A percentile compares a stretch with the other conserved stretches of the same genome.
These are phyloP conservation scores for Tricholoma hemisulphureum DNA, from an alignment of 768 basidiomycete species.

Conservation along the genomic window DNA sequence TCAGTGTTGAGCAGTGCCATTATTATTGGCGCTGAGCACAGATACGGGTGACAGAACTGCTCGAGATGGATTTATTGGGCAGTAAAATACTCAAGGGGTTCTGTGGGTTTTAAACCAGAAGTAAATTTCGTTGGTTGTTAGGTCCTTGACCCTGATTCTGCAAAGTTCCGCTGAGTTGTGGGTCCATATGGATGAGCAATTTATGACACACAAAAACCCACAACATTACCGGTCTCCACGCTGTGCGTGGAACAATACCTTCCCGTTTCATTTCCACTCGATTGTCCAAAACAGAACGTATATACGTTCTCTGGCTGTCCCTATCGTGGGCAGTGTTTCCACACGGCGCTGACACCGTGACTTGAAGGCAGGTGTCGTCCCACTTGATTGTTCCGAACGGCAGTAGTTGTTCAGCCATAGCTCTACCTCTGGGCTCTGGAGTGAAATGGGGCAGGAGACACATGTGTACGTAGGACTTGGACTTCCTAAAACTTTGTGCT, in stretches of 20 bases:
- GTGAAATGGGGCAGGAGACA: background rate
- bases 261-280: background rate
- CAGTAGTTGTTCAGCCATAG: background rate
- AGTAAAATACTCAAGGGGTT: background rate
- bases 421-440: too few relatives aligned
- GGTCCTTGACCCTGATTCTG: background rate
- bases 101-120: background rate
- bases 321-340: background rate
- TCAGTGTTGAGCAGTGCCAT: background rate
- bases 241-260: conserved; percentile 1
- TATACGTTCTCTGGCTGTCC: background rate
- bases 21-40: background rate
- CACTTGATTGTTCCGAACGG: background rate
- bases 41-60: background rate
- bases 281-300: background rate
- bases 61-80: background rate
- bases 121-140: background rate
- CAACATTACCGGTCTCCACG: background rate
- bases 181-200: background rate
- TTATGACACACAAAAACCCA: background rate
- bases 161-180: background rate
- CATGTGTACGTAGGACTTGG: too few relatives aligned
- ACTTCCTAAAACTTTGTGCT: background rate
- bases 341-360: background rate
- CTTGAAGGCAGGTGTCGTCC: background rate